Percentiles rank a stretch among this genome's conserved stretches.
These are phyloP conservation scores for Pseudogymnoascus sp. DNA, from an alignment of 2,329 filamentous ascomycete genomes.

Conservation along the genomic window DNA sequence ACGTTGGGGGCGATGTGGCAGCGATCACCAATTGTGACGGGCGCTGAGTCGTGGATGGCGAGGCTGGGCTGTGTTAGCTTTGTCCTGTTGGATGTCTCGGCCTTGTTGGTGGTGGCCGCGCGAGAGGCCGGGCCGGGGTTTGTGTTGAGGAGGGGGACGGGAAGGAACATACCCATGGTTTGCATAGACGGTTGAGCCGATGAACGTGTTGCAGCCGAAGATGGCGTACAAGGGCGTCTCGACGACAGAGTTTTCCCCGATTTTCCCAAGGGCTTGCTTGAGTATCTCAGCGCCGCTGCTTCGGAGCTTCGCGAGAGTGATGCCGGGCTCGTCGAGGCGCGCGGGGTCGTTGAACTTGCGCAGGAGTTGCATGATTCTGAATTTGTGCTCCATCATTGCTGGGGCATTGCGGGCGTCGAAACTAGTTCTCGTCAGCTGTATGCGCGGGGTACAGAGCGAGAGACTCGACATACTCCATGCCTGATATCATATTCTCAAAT, in stretches of 20 bases:
- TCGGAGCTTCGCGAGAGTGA: constrained; percentile 18
- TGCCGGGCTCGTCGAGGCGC: constrained; percentile 13
- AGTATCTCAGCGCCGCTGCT: constrained; percentile 15
- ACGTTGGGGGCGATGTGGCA: constrained; percentile 60
- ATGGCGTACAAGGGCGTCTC: constrained; percentile 18
- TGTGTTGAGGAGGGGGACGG: background rate
- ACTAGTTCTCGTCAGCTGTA: background rate
- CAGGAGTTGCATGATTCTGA: constrained; percentile 14
- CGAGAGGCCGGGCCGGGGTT: background rate
- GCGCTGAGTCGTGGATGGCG: constrained; percentile 24
- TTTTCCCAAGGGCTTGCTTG: constrained; percentile 15
- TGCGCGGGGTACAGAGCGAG: background rate
- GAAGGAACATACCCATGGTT: constrained; percentile 19
- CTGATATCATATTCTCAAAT: constrained; percentile 23
- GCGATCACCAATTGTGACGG: constrained; percentile 39
- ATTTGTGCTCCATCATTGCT: constrained; percentile 12
- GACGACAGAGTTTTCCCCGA: constrained; percentile 19
- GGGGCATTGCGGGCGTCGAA: constrained; percentile 11
- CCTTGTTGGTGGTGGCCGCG: background rate
- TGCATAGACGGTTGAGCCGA: constrained; percentile 18
- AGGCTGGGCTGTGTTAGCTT: constrained; percentile 16
- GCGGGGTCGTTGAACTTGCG: constrained; percentile 19
- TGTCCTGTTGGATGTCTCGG: background rate
- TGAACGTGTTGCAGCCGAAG: constrained; percentile 22
- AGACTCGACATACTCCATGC: constrained; percentile 17